Base-by-base conservation (phyloP, 345 rosid species). In the Dimocarpus longan region DNA sequence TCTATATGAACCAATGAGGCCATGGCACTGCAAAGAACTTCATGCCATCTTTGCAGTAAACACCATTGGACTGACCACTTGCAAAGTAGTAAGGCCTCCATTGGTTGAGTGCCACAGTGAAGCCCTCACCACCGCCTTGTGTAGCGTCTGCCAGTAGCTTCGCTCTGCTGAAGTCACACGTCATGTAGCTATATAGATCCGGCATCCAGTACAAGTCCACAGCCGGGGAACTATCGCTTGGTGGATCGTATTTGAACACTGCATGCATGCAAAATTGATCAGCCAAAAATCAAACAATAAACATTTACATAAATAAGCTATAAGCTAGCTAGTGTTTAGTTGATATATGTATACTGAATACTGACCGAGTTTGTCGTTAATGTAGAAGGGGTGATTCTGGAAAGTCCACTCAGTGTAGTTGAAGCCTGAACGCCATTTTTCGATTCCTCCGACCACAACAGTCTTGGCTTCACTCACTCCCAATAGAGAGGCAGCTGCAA, bases 241-340 rank as follows among this genome's bases (percentile, higher is more conserved):
- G 85, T n/a, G 79, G 69, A 32, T 57, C 82, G 8, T 75, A 82
- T 76, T 82, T 79, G 81, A 82, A 82, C 67, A 82, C 84, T 82
- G 71, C 59, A 69, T 42, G 19, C 24, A 57, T 13, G 54, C 54
- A 5, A 57, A 57, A 18, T 57, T 5, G 0, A 57, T 18, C 63
- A 57, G 2, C 22, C 1, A 57, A 19, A 18, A 57, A 19, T 6
- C 0, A 19, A 57, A n/a, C 6, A 42, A 42, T 0, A 5, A 54
- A 0, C 12, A 54, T 8, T 54, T 16, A 54, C 6, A 16, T 16
- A 54, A 54, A 16, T 54, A 4, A 50, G 15, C 56, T 50, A 13
- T 26, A 26, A 26, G 19, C 5, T 19, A 15, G 16, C 5, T 11
- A 48, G 12, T 2, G 13, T 3, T 50, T 15, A 16, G 62, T 24